phyloP scores from a whole-genome alignment of 2,329 filamentous ascomycete species.

The Myriosclerotinia scirpicola region DNA sequence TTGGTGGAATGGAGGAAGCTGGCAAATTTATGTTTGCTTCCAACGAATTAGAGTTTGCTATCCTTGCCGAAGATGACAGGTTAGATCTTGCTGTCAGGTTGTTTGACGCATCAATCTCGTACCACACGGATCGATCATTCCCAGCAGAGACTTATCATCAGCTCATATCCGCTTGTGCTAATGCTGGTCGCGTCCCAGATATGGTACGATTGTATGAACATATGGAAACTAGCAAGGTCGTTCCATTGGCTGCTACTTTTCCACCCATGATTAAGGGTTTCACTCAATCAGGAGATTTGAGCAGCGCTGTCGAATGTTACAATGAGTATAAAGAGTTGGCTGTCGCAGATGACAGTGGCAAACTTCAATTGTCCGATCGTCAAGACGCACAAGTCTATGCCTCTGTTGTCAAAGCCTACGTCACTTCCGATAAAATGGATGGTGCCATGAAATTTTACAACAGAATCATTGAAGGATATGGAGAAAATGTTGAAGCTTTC shows the following conservation, averaged over 20 bases:
- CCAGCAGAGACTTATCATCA: slow-evolving; percentile 81
- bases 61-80: slow-evolving; percentile 83
- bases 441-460: slow-evolving; percentile 84
- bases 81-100: slow-evolving; percentile 81
- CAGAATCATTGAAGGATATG: slow-evolving; percentile 68
- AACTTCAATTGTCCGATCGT: slow-evolving; percentile 65
- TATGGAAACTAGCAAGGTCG: slow-evolving; percentile 76
- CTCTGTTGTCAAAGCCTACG: slow-evolving; percentile 86
- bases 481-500: slow-evolving; percentile 59
- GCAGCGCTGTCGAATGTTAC: slow-evolving; percentile 90
- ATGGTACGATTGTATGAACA: slow-evolving; percentile 92
- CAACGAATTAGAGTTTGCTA: slow-evolving; percentile 81
- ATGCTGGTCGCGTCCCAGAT: slow-evolving; percentile 75
- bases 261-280: slow-evolving; percentile 95
- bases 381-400: slow-evolving; percentile 86
- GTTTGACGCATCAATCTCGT: slow-evolving; percentile 72
- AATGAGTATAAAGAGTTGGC: slow-evolving; percentile 90
- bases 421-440: slow-evolving; percentile 74
- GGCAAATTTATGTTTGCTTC: slow-evolving; percentile 88
- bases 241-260: slow-evolving; percentile 79
- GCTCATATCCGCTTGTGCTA: slow-evolving; percentile 83
- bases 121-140: slow-evolving; percentile 59
- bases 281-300: slow-evolving; percentile 74
- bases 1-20: slow-evolving; percentile 79
- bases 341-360: slow-evolving; percentile 77